Evolutionary conservation across 257 asterid genomes (phyloP).

Genomic region (Nicotiana attenuata): DNA sequence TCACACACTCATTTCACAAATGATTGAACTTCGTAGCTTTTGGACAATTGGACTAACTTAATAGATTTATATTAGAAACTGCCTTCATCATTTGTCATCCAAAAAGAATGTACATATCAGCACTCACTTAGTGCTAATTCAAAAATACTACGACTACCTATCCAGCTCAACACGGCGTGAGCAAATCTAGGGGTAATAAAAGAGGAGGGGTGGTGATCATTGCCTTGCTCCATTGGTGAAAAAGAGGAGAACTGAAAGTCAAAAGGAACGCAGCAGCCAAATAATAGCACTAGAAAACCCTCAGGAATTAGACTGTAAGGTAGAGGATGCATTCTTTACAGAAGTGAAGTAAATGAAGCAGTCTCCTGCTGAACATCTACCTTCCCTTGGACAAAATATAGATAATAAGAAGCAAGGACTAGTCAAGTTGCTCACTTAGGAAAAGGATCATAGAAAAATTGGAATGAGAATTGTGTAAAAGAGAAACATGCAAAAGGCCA

Average conservation of each 20-base stretch:
- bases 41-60: not conserved
- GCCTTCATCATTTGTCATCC: not conserved
- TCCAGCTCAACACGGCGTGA: not conserved
- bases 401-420: not conserved
- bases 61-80: not conserved
- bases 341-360: not conserved
- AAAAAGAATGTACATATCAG: not conserved
- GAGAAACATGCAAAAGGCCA: not conserved
- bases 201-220: not conserved
- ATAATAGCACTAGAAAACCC: not conserved
- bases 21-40: not conserved
- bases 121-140: not conserved
- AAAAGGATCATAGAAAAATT: not conserved
- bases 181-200: not conserved
- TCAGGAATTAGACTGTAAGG: not conserved
- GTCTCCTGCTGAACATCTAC: not conserved
- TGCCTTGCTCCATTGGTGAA: not conserved
- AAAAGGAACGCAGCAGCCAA: not conserved
- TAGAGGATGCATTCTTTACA: not conserved
- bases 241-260: not conserved
- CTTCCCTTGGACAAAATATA: not conserved
- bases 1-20: not conserved
- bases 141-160: not conserved
- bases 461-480: not conserved
- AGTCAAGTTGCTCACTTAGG: not conserved